A percentile compares a stretch with the other conserved stretches of the same genome.
Conservation (phyloP, 1,284 basidiomycete genomes). For the Mycosarcoma maydis region DNA sequence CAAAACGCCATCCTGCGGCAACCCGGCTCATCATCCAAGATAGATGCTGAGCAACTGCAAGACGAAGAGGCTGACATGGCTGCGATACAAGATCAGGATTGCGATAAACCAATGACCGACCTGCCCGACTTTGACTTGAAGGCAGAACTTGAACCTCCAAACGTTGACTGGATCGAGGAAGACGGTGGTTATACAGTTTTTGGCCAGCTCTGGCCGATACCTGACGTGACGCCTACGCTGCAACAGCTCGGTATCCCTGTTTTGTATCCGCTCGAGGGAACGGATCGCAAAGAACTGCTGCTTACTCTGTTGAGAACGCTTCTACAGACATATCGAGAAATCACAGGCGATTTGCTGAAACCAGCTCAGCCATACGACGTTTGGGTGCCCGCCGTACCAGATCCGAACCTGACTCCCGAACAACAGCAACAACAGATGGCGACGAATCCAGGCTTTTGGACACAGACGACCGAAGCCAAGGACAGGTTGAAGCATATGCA, state of each 20-base stretch:
- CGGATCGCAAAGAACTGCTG: constrained; percentile 39
- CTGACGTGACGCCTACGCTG: constrained; percentile 53
- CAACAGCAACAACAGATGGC: constrained; percentile 36
- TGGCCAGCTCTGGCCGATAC: constrained; percentile 63
- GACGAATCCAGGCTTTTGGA: constrained; percentile 44
- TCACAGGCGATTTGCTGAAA: constrained; percentile 50
- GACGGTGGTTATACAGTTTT: constrained; percentile 63
- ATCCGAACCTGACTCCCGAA: constrained; percentile 27
- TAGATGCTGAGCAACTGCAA: neutral
- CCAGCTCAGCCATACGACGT: constrained; percentile 60
- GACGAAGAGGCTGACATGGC: constrained; percentile 15
- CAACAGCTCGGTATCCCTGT: constrained; percentile 57
- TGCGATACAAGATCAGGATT: neutral
- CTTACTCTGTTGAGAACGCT: constrained; percentile 64
- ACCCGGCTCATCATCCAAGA: neutral
- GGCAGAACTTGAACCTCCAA: constrained; percentile 48
- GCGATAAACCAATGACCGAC: neutral
- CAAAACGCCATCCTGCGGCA: constrained; percentile 27
- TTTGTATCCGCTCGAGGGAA: constrained; percentile 40
- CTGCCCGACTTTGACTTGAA: constrained; percentile 55
- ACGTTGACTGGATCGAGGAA: constrained; percentile 63
- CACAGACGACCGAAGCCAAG: constrained; percentile 47
- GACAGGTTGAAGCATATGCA: constrained; percentile 60
- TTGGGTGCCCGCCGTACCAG: constrained; percentile 42
- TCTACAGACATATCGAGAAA: constrained; percentile 59